phyloP scores from a whole-genome alignment of 495 filamentous ascomycete genomes.

The Annulohypoxylon nitens region DNA sequence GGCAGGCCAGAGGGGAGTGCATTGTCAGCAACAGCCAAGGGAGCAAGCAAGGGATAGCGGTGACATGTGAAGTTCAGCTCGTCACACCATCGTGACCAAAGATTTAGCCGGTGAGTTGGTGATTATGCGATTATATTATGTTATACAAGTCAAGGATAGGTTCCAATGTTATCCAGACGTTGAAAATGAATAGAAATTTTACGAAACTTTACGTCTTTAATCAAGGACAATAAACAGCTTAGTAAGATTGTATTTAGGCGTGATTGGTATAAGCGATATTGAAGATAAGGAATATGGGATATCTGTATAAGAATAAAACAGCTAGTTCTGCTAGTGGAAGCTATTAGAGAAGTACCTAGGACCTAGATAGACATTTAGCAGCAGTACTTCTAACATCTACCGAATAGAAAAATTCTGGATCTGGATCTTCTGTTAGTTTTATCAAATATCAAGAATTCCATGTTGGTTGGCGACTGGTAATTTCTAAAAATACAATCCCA shows the following conservation, averaged over 20 bases:
- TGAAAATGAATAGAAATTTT: neutral
- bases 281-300: neutral
- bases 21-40: constrained; percentile 3
- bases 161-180: neutral
- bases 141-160: neutral
- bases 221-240: no score
- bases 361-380: neutral
- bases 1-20: neutral
- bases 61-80: constrained; percentile 31
- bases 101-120: neutral
- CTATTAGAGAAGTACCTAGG: neutral
- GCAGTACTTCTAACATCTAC: neutral
- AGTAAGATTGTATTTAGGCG: no score
- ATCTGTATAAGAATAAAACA: neutral
- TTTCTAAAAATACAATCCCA: no score
- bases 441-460: neutral
- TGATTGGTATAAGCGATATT: neutral
- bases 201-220: neutral
- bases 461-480: neutral
- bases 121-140: neutral
- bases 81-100: constrained; percentile 21
- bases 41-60: constrained; percentile 16
- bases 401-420: neutral
- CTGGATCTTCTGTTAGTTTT: neutral
- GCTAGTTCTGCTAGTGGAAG: no score